Evolutionary conservation across 768 basidiomycete species (phyloP), one percentile per base, ranked within the genome.

Genomic region (Tylopilus intermedius): DNA sequence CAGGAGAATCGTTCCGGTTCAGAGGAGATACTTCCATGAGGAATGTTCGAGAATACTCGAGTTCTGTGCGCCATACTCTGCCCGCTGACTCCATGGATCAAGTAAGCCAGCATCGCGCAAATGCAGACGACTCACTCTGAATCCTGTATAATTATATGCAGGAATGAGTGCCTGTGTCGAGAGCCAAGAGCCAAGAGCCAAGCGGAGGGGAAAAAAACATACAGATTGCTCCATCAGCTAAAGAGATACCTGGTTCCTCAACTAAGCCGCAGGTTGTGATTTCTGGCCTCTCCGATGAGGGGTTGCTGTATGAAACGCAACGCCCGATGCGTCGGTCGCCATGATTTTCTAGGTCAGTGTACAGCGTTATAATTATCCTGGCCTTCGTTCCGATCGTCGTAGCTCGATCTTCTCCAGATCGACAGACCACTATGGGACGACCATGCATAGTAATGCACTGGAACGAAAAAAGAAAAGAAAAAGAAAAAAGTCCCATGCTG

Each of bases 361-460:
- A 57, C 9, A 14, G 45, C 5, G 42, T 35, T 33, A 45, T 41
- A 44, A 26, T 18, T n/a, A 45, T 39, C 39, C 30, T 5, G 18
- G 22, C 32, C 32, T 35, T 46, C 21, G 21, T 45, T 50, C 48
- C 38, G 48, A 58, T 50, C 49, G 41, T 35, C 11, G 43, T 29
- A 43, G 29, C 14, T 22, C 33, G 49, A 53, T 49, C 55, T 44
- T 55, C 47, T 32, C 24, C 45, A 37, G 60, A 59, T 52, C 50
- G 57, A 54, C 60, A 21, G 47, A 13, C 47, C 39, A 37, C 40
- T 43, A 51, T 38, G 26, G 33, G 44, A 37, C 35, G 42, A 55
- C 29, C 9, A 11, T 37, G 24, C 44, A 55, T 39, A 27, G 43
- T 7, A 46, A 29, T 11, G 27, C 43, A 15, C 41, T 45, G 40